A percentile compares a stretch with the other conserved stretches of the same genome.
Conservation (phyloP, 257 asterid species). For the Gentiana macrophylla region DNA sequence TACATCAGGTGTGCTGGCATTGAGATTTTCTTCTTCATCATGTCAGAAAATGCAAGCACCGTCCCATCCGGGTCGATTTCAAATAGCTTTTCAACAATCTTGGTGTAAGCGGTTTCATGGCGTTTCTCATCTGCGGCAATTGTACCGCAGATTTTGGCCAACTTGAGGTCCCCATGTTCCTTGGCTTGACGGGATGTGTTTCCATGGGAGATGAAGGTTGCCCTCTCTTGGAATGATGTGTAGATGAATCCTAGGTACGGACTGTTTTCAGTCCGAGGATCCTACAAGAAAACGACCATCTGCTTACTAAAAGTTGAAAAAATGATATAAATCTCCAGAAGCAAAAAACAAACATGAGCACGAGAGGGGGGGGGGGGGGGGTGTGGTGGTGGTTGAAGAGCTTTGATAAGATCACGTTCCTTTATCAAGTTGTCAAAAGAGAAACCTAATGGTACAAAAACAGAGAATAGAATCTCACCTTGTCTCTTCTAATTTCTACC, state of each 20-base stretch:
- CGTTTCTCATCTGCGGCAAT: constrained; percentile 82
- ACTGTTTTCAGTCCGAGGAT: constrained; percentile 63
- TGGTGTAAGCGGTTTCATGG: constrained; percentile 78
- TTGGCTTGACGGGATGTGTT: constrained; percentile 70
- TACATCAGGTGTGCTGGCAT: constrained; percentile 90
- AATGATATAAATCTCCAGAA: not conserved
- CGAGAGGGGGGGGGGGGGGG: not conserved
- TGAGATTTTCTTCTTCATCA: constrained; percentile 79
- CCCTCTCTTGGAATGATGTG: constrained; percentile 84
- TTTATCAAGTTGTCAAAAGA: too few species aligned
- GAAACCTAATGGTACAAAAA: not conserved
- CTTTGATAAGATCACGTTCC: not conserved
- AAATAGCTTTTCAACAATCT: constrained; percentile 62
- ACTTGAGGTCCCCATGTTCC: constrained; percentile 58
- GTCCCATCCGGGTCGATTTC: constrained; percentile 76
- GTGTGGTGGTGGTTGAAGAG: not conserved
- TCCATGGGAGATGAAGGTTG: constrained; percentile 74
- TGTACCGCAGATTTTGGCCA: constrained; percentile 70
- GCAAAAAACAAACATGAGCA: too few species aligned
- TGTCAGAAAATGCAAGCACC: constrained; percentile 54
- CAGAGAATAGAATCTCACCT: not conserved
- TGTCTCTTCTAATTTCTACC: too few species aligned
- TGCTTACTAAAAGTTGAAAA: not conserved
- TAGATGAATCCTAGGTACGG: constrained; percentile 80
- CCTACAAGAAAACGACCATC: constrained; percentile 28